These are phyloP conservation scores for Talaromyces sp. DNA, from an alignment of 2,329 filamentous ascomycete species.

Conservation along the genomic window DNA sequence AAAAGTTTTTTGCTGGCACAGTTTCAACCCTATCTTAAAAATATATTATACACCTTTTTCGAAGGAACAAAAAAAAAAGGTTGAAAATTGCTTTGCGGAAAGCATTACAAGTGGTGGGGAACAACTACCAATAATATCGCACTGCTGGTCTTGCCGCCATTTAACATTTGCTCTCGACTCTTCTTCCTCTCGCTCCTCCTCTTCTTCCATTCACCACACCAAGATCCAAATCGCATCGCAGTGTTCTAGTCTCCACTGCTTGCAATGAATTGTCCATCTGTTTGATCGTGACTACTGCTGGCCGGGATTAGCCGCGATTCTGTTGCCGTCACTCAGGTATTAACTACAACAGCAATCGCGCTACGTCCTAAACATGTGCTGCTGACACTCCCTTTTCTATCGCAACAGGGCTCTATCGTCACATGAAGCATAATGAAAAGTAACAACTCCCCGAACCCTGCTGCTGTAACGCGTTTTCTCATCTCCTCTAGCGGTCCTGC, in stretches of 20 bases:
- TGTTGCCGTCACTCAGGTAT: not conserved
- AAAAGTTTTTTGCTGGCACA: no score
- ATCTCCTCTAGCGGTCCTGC: conserved; percentile 29
- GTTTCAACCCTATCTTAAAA: no score
- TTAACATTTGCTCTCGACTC: not conserved
- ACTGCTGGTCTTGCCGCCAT: not conserved
- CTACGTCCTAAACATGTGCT: not conserved
- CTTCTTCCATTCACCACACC: not conserved
- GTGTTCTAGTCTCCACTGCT: not conserved
- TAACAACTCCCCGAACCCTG: not conserved
- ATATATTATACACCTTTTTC: no score
- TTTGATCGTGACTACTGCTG: not conserved
- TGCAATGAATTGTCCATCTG: not conserved
- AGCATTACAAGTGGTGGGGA: not conserved
- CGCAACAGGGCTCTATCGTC: not conserved
- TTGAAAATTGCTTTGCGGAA: no score
- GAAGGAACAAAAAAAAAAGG: no score
- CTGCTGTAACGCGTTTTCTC: not conserved
- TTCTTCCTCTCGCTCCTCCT: not conserved
- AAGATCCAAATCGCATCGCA: not conserved
- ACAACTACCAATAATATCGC: not conserved
- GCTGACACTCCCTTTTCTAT: not conserved
- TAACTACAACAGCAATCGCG: not conserved
- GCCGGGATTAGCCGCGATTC: not conserved
- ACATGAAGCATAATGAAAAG: conserved; percentile 9